phyloP scores from a whole-genome alignment of 768 basidiomycete species.

The Pleurotus tuoliensis region DNA sequence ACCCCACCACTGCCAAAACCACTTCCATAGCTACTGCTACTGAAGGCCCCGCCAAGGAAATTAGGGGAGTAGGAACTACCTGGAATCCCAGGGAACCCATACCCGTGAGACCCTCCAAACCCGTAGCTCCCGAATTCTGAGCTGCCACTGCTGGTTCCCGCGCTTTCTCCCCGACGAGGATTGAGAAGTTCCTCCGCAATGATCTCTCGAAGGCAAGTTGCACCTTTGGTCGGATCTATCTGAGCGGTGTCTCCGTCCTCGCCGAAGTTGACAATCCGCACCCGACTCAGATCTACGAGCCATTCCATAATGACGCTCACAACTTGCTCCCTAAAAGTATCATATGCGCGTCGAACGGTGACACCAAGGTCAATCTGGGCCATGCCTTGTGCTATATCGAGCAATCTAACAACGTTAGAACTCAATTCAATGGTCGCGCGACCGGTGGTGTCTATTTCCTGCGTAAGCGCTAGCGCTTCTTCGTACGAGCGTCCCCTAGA shows the following conservation, averaged over 20 bases:
- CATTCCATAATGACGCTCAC: conserved; percentile 82
- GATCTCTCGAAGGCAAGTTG: conserved; percentile 67
- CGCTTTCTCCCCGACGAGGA: conserved; percentile 51
- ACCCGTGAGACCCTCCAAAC: neutral
- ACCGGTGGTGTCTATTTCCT: conserved; percentile 72
- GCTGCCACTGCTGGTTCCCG: conserved; percentile 36
- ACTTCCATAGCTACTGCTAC: neutral
- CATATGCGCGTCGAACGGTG: conserved; percentile 81
- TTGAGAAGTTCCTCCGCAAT: conserved; percentile 67
- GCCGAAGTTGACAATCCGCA: conserved; percentile 48
- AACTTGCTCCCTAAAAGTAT: conserved; percentile 86
- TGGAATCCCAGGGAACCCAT: conserved; percentile 20
- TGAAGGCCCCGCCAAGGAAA: neutral
- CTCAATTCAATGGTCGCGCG: conserved; percentile 83
- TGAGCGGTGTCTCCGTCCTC: neutral
- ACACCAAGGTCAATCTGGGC: conserved; percentile 89
- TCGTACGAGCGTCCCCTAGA: conserved; percentile 36
- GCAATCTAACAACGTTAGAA: conserved; percentile 44
- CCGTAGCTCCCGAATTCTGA: conserved; percentile 41
- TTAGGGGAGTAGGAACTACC: conserved; percentile 36
- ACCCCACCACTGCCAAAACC: neutral
- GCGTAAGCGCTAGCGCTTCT: conserved; percentile 53
- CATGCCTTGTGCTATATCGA: conserved; percentile 77
- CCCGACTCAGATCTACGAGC: conserved; percentile 76
- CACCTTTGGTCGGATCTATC: conserved; percentile 20